Evolutionary conservation across 2,329 filamentous ascomycete species (phyloP).

Genomic region (Emergomyces orientalis): DNA sequence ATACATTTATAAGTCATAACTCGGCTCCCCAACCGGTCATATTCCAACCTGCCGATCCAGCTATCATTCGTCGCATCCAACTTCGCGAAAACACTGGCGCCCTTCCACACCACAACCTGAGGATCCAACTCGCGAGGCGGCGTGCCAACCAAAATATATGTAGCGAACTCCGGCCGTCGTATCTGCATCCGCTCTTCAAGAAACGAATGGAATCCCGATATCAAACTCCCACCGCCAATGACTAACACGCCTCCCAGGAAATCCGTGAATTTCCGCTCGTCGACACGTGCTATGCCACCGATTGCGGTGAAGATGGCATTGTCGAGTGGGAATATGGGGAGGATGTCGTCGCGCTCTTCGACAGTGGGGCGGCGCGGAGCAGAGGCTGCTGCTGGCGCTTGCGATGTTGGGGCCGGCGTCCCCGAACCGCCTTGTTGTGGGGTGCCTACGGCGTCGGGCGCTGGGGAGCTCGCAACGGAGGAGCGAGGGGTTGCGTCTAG

Average conservation of each 20-base stretch:
- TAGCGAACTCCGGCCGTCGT: slow-evolving; percentile 50
- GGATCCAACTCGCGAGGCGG: slow-evolving; percentile 91
- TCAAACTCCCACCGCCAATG: slow-evolving; percentile 74
- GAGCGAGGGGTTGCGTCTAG: slow-evolving; percentile 68
- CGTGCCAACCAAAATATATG: slow-evolving; percentile 58
- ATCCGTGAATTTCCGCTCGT: slow-evolving; percentile 88
- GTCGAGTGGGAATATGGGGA: slow-evolving; percentile 77
- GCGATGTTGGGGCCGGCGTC: slow-evolving; percentile 32
- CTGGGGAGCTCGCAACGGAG: slow-evolving; percentile 80
- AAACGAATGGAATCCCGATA: slow-evolving; percentile 67
- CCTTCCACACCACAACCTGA: slow-evolving; percentile 97
- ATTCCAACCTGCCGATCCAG: slow-evolving; percentile 83
- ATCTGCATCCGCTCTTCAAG: slow-evolving; percentile 73
- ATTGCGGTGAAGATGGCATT: slow-evolving; percentile 84
- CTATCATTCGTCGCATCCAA: slow-evolving; percentile 79
- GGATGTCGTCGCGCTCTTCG: slow-evolving; percentile 63
- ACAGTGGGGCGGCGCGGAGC: slow-evolving; percentile 30
- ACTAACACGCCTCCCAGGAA: slow-evolving; percentile 86
- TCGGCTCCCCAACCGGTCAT: slow-evolving; percentile 72
- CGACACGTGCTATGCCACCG: slow-evolving; percentile 72
- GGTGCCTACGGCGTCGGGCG: slow-evolving; percentile 63
- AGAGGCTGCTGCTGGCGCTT: neutral
- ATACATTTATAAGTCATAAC: slow-evolving; percentile 74
- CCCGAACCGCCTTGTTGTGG: slow-evolving; percentile 44
- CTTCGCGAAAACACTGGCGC: slow-evolving; percentile 90